Evolutionary conservation across 2,329 filamentous ascomycete species (phyloP), one percentile per base, ranked within the genome.

Genomic region (Fusarium sublunatum): DNA sequence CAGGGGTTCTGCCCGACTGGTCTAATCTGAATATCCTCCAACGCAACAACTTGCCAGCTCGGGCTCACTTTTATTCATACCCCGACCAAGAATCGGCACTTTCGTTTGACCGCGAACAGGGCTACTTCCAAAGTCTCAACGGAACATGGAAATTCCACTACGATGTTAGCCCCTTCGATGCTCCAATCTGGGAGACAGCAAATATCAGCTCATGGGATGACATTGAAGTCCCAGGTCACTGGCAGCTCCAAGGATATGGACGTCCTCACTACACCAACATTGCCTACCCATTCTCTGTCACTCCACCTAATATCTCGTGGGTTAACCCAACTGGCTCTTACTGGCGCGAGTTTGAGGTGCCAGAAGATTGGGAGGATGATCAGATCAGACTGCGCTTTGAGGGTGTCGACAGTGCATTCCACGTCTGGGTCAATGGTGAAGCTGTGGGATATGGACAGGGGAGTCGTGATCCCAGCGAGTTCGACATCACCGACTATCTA

Each of bases 361-460:
- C 81, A 0, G 66, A 78, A 4, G 67, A 78, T 7, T 82, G 79
- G 44, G 75, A 77, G n/a, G 77, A 75, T 5, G 74, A 81, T 25
- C 87, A 90, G 64, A 78, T 90, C 12, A 79, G 89, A n/a, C 75
- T 93, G 5, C 80, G 89, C 5, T 92, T 92, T 55, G 90, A 92
- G 65, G 90, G 90, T 0, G 89, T 92, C 0, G 90, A 92, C 69
- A 85, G 87, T 40, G 86, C 89, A 0, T 92, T 90, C 63, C 86
- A 89, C 64, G 79, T 91, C 2, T 92, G 86, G 83, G 71, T 93
- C 4, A 92, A 93, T 68, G 88, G 88, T 0, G 75, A 78, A 10
- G 78, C 88, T 42, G 82, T 91, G 7, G 90, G 90, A 2, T 92
- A 92, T 70, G 87, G 86, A 2, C 89, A 92, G 70, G 90, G 90